A percentile compares a stretch with the other conserved stretches of the same genome.
These are phyloP conservation scores for Yarrowia alimentaria DNA, from an alignment of 805 yeast species.

Conservation along the genomic window DNA sequence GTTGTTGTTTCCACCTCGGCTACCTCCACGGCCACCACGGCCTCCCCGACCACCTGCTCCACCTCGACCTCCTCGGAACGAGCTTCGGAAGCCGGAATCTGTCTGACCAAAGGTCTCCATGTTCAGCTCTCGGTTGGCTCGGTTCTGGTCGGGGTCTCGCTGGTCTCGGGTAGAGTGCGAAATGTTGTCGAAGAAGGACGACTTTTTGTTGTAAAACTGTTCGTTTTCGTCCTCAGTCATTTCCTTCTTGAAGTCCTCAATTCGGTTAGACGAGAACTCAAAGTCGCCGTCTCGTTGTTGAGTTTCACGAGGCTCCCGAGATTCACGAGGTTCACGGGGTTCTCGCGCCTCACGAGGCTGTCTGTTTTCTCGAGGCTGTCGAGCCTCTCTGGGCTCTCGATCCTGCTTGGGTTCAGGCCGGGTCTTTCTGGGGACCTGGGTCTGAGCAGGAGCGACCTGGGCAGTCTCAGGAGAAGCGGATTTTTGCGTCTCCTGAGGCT, in stretches of 20 bases:
- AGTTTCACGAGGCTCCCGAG: slow-evolving; percentile 3
- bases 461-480: slow-evolving; percentile 27
- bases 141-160: slow-evolving; percentile 44
- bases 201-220: slow-evolving; percentile 62
- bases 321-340: background rate
- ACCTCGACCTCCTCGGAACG: slow-evolving; percentile 49
- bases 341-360: slow-evolving; percentile 16
- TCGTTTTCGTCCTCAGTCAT: slow-evolving; percentile 35
- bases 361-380: background rate
- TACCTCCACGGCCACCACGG: slow-evolving; percentile 44
- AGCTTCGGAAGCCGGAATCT: slow-evolving; percentile 32
- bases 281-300: slow-evolving; percentile 5
- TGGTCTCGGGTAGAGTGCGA: slow-evolving; percentile 55
- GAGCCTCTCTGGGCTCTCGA: slow-evolving; percentile 2
- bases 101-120: slow-evolving; percentile 80
- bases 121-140: slow-evolving; percentile 52
- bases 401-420: slow-evolving; percentile 11
- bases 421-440: slow-evolving; percentile 3
- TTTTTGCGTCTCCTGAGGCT: slow-evolving; percentile 28
- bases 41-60: slow-evolving; percentile 58
- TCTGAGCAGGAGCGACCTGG: background rate
- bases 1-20: slow-evolving; percentile 42
- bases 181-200: slow-evolving; percentile 86
- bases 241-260: slow-evolving; percentile 26
- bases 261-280: slow-evolving; percentile 11